Evolutionary conservation across 2,329 filamentous ascomycete species (phyloP).

Genomic region (Pseudogymnoascus sp.): DNA sequence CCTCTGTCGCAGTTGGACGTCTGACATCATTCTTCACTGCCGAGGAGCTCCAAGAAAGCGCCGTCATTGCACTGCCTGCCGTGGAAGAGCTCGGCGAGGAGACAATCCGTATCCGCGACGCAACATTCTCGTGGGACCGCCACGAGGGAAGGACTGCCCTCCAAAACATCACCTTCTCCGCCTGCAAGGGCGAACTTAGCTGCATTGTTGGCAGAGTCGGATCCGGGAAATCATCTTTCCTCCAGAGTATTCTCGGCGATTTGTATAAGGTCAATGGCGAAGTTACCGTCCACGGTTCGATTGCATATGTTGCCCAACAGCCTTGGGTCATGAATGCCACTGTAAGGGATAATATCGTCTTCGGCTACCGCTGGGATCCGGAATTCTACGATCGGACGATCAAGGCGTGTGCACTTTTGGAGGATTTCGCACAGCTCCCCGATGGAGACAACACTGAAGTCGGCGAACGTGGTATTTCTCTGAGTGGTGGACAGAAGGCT

Average conservation of each 20-base stretch:
- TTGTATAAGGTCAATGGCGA: slow-evolving; percentile 81
- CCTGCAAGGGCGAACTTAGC: slow-evolving; percentile 84
- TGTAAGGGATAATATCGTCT: slow-evolving; percentile 93
- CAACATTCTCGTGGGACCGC: slow-evolving; percentile 90
- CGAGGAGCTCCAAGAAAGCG: slow-evolving; percentile 83
- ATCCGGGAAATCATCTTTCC: slow-evolving; percentile 84
- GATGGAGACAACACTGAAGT: slow-evolving; percentile 97
- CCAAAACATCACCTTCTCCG: slow-evolving; percentile 77
- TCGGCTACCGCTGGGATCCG: slow-evolving; percentile 88
- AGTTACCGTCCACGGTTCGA: slow-evolving; percentile 70
- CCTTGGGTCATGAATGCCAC: slow-evolving; percentile 98
- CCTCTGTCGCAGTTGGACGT: slow-evolving; percentile 81
- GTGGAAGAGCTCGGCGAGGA: slow-evolving; percentile 76
- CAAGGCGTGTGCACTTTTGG: slow-evolving; percentile 78
- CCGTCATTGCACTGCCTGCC: slow-evolving; percentile 60
- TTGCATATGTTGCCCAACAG: slow-evolving; percentile 88
- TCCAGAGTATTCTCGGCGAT: slow-evolving; percentile 83
- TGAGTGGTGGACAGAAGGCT: slow-evolving; percentile 94
- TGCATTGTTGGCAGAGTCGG: slow-evolving; percentile 95
- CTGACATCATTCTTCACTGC: slow-evolving; percentile 77
- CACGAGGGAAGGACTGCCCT: slow-evolving; percentile 64
- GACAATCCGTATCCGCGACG: slow-evolving; percentile 72
- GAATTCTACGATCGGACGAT: slow-evolving; percentile 91
- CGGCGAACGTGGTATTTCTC: slow-evolving; percentile 89
- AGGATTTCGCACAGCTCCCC: slow-evolving; percentile 86